A percentile compares a stretch with the other conserved stretches of the same genome.
Conservation (phyloP, 768 basidiomycete genomes). For the Butyriboletus loyo region DNA sequence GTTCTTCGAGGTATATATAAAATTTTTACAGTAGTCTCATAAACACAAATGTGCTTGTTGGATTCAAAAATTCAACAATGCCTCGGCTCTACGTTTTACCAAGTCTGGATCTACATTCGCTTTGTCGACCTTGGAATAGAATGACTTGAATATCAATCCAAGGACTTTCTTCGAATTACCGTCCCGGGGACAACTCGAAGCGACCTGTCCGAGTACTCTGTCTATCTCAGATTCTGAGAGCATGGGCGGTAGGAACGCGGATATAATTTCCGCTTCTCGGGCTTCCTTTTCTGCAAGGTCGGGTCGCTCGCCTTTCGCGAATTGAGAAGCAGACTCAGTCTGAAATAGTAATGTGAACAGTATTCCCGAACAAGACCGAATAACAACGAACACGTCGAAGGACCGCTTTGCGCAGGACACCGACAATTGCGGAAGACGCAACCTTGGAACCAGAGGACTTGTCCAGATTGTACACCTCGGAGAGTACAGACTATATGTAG, state of each 20-base stretch:
- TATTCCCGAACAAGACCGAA: background rate
- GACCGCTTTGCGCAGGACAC: conserved; percentile 56
- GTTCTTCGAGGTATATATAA: background rate
- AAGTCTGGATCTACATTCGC: conserved; percentile 53
- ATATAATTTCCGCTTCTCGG: conserved; percentile 53
- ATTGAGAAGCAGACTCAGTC: conserved; percentile 60
- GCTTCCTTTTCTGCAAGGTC: conserved; percentile 66
- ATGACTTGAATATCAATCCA: conserved; percentile 57
- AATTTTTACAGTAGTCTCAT: background rate
- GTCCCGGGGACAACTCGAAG: conserved; percentile 27
- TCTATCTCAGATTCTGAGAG: conserved; percentile 58
- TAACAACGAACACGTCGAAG: conserved; percentile 51
- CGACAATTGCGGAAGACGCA: conserved; percentile 46
- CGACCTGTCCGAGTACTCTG: conserved; percentile 41
- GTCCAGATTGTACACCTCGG: conserved; percentile 68
- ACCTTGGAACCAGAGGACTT: conserved; percentile 48
- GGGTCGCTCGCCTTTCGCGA: conserved; percentile 50
- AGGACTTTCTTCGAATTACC: conserved; percentile 26
- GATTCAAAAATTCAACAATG: conserved; percentile 28
- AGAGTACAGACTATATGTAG: conserved; percentile 53
- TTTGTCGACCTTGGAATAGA: conserved; percentile 61
- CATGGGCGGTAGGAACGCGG: conserved; percentile 57
- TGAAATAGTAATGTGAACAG: conserved; percentile 27
- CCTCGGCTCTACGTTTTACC: conserved; percentile 52
- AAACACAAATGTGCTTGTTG: background rate